Base-by-base conservation (phyloP, 2,329 filamentous ascomycete genomes). In the Neonectria neomacrospora region DNA sequence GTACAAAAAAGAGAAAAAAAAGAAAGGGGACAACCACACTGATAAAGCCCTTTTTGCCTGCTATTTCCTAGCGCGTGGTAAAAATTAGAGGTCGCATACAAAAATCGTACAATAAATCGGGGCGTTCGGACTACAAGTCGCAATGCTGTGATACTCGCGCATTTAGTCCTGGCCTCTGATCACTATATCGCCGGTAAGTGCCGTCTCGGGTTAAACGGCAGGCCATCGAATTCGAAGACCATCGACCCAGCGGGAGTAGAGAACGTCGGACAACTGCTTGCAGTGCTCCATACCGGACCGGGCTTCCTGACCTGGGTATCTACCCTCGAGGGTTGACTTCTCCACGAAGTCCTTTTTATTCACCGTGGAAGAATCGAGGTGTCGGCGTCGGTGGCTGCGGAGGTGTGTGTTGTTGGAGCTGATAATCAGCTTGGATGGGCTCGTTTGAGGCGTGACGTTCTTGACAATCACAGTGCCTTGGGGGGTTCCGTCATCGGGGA, bases 231-330 rank as follows among this genome's bases (percentile, higher is more conserved):
- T 85, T 67, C 90, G 89, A 71, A 98, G 81, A 2, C 93, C 94
- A 62, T 96, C 92, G 3, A 90, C 89, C 96, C 96, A 99, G 45
- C 95, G 88, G 16, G 90, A 88, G 79, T 97, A 98, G 20, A 99
- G 86, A 20, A 97, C 92, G 76, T 97, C 94, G 1, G 92, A 93
- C 39, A 98, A 84, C 75, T 97, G 89, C 74, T 93, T 93, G 68
- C 91, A 92, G 79, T 97, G 95, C 78, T 97, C 94, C 92, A 97
- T 95, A 2, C 94, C 95, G 1, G 89, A 86, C 50, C 80, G 79
- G 2, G 85, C 74, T 55, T 85, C 80, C 41, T 84, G 82, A 1
- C 85, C 86, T 1, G 86, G 86, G 57, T 85, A 87, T 70, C 83
- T 86, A 16, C 82, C 78, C 69, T 86, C 82, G 10, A 86, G 67